Evolutionary conservation across 2,329 filamentous ascomycete species (phyloP).

Genomic region (Verticillium dahliae): DNA sequence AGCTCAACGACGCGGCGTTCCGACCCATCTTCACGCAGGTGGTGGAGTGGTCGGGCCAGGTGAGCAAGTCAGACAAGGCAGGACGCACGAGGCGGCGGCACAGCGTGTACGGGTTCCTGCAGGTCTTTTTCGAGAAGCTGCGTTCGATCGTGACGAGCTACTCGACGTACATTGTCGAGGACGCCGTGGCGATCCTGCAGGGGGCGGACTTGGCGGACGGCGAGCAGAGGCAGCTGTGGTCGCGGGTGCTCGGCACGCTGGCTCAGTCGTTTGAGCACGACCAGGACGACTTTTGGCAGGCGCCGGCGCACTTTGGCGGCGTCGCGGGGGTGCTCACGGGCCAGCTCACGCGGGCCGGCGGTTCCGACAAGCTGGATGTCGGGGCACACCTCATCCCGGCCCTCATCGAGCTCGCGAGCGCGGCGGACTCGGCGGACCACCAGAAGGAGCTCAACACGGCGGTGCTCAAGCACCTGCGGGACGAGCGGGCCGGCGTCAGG

Average conservation of each 20-base stretch:
- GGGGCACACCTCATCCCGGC: conserved; percentile 59
- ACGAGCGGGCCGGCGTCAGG: conserved; percentile 63
- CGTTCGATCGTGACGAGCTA: conserved; percentile 95
- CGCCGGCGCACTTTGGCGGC: conserved; percentile 74
- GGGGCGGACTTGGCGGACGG: conserved; percentile 38
- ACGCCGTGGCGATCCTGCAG: conserved; percentile 58
- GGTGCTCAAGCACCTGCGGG: conserved; percentile 72
- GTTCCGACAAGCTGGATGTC: conserved; percentile 26
- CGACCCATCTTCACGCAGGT: conserved; percentile 81
- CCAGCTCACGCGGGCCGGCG: conserved; percentile 50
- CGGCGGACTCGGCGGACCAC: conserved; percentile 79
- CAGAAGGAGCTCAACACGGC: conserved; percentile 81
- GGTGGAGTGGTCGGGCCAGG: conserved; percentile 69
- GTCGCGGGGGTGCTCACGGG: conserved; percentile 64
- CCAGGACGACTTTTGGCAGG: conserved; percentile 89
- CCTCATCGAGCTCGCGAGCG: conserved; percentile 71
- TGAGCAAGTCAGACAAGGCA: conserved; percentile 54
- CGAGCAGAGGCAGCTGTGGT: conserved; percentile 56
- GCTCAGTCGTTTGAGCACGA: conserved; percentile 77
- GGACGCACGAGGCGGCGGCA: conserved; percentile 59
- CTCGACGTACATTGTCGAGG: conserved; percentile 75
- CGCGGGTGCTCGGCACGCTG: conserved; percentile 64
- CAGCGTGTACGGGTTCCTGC: conserved; percentile 75
- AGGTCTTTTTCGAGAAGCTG: conserved; percentile 73
- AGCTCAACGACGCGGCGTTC: conserved; percentile 92